Base-by-base conservation (phyloP, 352 stramenopile genomes). In the Phytophthora nicotianae region DNA sequence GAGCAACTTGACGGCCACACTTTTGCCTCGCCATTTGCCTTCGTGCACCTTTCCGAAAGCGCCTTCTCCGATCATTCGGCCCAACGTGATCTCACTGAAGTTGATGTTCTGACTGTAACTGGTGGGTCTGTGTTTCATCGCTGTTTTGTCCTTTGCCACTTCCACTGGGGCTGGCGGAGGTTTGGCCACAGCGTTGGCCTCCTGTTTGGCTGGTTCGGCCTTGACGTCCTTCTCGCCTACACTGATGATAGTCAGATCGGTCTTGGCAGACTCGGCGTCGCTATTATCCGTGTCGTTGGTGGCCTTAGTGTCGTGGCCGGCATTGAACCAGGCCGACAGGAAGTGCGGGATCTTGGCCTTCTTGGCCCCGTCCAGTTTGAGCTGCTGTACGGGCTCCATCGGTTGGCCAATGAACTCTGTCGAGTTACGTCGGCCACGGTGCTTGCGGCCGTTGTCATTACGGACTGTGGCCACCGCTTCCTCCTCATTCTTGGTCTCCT, bases 301-400 rank as follows among this genome's bases (percentile, higher is more conserved):
- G 13, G 63, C 54, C 43, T 83, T 80, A 2, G 70, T 71, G 29
- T 86, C 74, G 43, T 77, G 63, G 9, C 73, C 72, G 21, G 68
- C 69, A 52, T 89, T 86, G 46, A 89, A 89, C 80, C 80, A 89
- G 5, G 75, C 77, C 8, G 80, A 89, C 35, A 88, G 50, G 53
- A 91, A 91, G 55, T 83, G 70, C 32, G 79, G 79, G 49, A 91
- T 91, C 64, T 90, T 88, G 52, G 83, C 83, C 55, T 89, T 89
- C 49, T 84, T 84, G 4, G 80, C 83, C 0, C 76, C 80, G 38
- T 88, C 83, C 26, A 91, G 68, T 35, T 83, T 83, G 5, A 89
- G 67, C 42, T 89, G 80, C 62, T 84, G 70, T 33, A 86, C 74
- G 4, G 80, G 77, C 38, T 89, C 74, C 47, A 80, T 79, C 0